These are phyloP conservation scores for Cordyceps fumosorosea DNA, from an alignment of 2,329 filamentous ascomycete species.

Conservation along the genomic window DNA sequence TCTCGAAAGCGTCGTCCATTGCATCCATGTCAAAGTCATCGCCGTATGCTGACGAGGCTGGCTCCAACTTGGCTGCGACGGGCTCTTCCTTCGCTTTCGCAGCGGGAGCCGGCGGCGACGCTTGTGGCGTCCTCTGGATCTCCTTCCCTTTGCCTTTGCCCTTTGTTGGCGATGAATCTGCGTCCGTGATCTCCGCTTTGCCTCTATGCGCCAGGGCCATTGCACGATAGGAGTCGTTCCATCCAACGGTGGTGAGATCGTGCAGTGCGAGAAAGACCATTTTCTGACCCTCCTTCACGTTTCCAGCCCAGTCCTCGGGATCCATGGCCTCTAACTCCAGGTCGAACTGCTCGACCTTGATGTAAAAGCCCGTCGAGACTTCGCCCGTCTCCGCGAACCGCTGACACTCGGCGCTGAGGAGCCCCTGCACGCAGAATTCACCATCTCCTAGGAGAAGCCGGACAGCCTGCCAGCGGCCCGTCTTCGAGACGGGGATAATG, in stretches of 20 bases:
- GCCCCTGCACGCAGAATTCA: slow-evolving; percentile 46
- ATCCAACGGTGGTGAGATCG: slow-evolving; percentile 40
- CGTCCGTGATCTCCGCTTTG: background rate
- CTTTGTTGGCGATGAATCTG: background rate
- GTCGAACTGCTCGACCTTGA: slow-evolving; percentile 38
- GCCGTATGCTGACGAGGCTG: background rate
- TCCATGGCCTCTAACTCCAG: slow-evolving; percentile 23
- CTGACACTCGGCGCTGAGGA: slow-evolving; percentile 41
- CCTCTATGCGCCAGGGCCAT: slow-evolving; percentile 16
- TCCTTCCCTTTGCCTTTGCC: background rate
- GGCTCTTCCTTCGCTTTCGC: background rate
- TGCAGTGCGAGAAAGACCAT: slow-evolving; percentile 42
- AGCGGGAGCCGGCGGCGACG: background rate
- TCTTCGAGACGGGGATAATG: slow-evolving; percentile 26
- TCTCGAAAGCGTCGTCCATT: slow-evolving; percentile 30
- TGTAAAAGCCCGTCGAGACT: slow-evolving; percentile 42
- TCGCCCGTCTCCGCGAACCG: slow-evolving; percentile 39
- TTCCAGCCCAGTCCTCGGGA: slow-evolving; percentile 9
- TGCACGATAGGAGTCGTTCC: slow-evolving; percentile 35
- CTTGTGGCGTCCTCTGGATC: background rate
- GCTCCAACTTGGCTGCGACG: background rate
- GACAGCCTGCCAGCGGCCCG: slow-evolving; percentile 35
- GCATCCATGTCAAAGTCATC: slow-evolving; percentile 21
- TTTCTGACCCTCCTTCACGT: background rate
- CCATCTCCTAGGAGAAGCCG: slow-evolving; percentile 47